Evolutionary conservation across 257 asterid genomes (phyloP).

Genomic region (Fraxinus anomala): DNA sequence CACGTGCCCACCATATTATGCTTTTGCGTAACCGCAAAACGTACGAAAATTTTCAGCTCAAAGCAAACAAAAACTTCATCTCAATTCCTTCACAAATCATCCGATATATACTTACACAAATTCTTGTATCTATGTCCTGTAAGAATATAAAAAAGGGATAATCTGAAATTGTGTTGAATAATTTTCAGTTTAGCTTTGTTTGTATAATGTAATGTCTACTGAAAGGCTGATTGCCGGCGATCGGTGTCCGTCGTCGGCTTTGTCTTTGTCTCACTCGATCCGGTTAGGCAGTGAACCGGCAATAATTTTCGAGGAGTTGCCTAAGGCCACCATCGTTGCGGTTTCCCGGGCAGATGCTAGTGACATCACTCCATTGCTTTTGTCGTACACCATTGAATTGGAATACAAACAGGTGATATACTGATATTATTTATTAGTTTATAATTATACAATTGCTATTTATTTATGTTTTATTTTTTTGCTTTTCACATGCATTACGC

Average conservation of each 20-base stretch:
- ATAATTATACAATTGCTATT: not conserved
- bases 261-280: constrained; percentile 58
- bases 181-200: not conserved
- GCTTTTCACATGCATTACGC: not conserved
- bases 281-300: constrained; percentile 40
- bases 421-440: not conserved
- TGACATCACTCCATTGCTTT: constrained; percentile 82
- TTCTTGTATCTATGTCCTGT: not conserved
- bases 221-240: constrained; percentile 60
- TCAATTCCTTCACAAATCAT: too few relatives aligned
- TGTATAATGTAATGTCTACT: constrained; percentile 55
- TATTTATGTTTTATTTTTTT: not conserved
- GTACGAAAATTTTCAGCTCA: too few relatives aligned
- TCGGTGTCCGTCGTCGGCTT: constrained; percentile 33
- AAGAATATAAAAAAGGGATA: not conserved
- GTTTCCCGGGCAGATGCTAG: constrained; percentile 81
- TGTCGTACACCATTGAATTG: constrained; percentile 78
- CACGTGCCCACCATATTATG: too few relatives aligned
- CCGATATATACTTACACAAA: not conserved
- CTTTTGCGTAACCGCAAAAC: too few relatives aligned
- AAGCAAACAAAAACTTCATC: too few relatives aligned
- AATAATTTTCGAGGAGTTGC: constrained; percentile 79
- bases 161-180: not conserved
- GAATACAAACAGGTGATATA: constrained; percentile 73
- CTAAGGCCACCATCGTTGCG: constrained; percentile 62